Percentiles rank a stretch among this genome's conserved stretches.
These are phyloP conservation scores for Amanita muscaria DNA, from an alignment of 768 basidiomycete species.

Conservation along the genomic window DNA sequence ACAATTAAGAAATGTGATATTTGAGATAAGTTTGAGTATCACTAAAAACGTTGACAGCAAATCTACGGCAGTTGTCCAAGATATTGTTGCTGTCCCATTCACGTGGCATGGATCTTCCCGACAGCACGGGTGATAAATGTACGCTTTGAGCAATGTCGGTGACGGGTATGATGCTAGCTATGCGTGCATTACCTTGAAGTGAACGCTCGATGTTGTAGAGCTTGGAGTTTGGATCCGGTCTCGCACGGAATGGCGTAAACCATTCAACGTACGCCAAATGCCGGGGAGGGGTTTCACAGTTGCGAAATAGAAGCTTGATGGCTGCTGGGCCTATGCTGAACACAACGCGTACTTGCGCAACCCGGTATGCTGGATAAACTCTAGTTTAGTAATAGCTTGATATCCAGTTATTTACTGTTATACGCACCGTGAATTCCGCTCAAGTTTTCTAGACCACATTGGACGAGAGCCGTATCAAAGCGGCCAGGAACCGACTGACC, in stretches of 20 bases:
- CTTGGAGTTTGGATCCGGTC: constrained; percentile 10
- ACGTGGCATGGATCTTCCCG: neutral
- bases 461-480: neutral
- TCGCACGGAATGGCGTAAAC: constrained; percentile 11
- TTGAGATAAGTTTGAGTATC: neutral
- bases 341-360: too few species aligned
- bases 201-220: constrained; percentile 15
- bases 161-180: constrained; percentile 21
- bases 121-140: constrained; percentile 15
- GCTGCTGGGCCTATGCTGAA: too few species aligned
- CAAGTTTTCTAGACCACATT: neutral
- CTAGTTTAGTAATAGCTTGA: too few species aligned
- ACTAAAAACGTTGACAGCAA: constrained; percentile 3
- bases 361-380: too few species aligned
- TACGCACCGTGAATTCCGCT: neutral
- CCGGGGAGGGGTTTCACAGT: constrained; percentile 11
- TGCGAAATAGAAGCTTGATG: too few species aligned
- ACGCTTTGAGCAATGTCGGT: constrained; percentile 18
- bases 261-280: constrained; percentile 20
- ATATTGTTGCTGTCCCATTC: constrained; percentile 3
- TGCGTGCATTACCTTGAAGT: constrained; percentile 5
- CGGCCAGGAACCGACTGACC: neutral
- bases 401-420: too few species aligned
- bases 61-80: neutral
- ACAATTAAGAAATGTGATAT: neutral